Conservation (phyloP, 2,329 filamentous ascomycete species). For the Trichoderma aggressivum region DNA sequence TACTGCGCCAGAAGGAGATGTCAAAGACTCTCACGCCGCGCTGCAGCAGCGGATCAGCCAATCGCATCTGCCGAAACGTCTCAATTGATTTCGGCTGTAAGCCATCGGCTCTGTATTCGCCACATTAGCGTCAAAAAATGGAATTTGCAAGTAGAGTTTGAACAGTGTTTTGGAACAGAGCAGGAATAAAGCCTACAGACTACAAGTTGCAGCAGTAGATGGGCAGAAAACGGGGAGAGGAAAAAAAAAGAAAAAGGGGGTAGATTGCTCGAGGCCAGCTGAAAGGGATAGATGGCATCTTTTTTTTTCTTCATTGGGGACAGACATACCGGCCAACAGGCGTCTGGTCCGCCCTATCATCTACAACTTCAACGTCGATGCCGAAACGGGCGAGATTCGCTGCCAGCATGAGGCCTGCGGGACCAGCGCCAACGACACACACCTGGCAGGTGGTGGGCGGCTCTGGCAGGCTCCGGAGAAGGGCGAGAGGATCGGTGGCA, state of each 20-base stretch:
- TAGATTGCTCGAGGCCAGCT: background rate
- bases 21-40: slow-evolving; percentile 70
- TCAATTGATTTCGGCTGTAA: slow-evolving; percentile 77
- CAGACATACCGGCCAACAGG: slow-evolving; percentile 52
- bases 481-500: slow-evolving; percentile 45
- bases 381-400: slow-evolving; percentile 42
- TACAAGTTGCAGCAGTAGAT: background rate
- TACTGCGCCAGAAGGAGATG: slow-evolving; percentile 68
- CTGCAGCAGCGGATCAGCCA: slow-evolving; percentile 65
- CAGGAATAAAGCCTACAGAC: background rate
- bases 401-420: slow-evolving; percentile 43
- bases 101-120: slow-evolving; percentile 57
- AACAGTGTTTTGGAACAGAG: background rate
- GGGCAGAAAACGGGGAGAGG: too few relatives aligned
- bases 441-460: slow-evolving; percentile 46
- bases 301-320: background rate
- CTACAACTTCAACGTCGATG: slow-evolving; percentile 42
- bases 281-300: background rate
- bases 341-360: slow-evolving; percentile 59
- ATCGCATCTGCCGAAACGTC: slow-evolving; percentile 68
- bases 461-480: slow-evolving; percentile 47
- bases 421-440: slow-evolving; percentile 44
- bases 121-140: slow-evolving; percentile 21
- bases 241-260: background rate
- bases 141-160: background rate